Evolutionary conservation across 177 flowering plant genomes (phyloP).

Genomic region (Tripterygium wilfordii): DNA sequence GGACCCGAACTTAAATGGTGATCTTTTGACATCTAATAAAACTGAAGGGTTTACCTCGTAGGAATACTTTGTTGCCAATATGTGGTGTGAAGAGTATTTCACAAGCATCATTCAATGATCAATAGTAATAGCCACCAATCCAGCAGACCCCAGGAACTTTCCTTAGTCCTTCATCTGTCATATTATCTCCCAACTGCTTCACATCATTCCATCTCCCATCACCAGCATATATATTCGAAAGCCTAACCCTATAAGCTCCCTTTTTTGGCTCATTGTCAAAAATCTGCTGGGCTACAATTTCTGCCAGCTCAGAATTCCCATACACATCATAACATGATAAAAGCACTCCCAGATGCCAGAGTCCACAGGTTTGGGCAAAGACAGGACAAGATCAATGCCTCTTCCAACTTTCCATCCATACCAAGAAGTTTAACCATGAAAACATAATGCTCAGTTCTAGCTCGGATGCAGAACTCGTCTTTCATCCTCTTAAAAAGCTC

Average conservation of each 20-base stretch:
- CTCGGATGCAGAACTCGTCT: slow-evolving; percentile 39
- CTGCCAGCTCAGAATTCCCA: slow-evolving; percentile 49
- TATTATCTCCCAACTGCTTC: slow-evolving; percentile 43
- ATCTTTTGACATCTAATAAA: too few species aligned
- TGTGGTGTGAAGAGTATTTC: too few species aligned
- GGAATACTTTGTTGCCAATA: too few species aligned
- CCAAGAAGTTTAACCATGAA: slow-evolving; percentile 82
- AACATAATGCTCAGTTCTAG: slow-evolving; percentile 65
- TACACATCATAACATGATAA: slow-evolving; percentile 60
- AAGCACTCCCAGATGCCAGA: slow-evolving; percentile 80
- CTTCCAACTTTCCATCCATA: slow-evolving; percentile 58
- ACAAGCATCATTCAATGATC: too few species aligned
- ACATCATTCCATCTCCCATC: slow-evolving; percentile 72
- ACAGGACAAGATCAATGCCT: slow-evolving; percentile 56
- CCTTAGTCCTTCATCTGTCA: slow-evolving; percentile 16
- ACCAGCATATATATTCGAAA: slow-evolving; percentile 69
- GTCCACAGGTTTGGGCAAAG: slow-evolving; percentile 46
- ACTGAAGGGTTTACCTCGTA: too few species aligned
- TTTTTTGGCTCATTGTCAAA: slow-evolving; percentile 32
- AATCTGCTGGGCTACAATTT: slow-evolving; percentile 37
- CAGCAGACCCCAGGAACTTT: slow-evolving; percentile 67
- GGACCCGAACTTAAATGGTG: too few species aligned
- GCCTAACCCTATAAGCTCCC: slow-evolving; percentile 57
- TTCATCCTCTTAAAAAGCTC: slow-evolving; percentile 49
- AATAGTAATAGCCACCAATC: slow-evolving; percentile 9